Base-by-base conservation (phyloP, 352 stramenopile genomes). In the Pythium folliculosum region DNA sequence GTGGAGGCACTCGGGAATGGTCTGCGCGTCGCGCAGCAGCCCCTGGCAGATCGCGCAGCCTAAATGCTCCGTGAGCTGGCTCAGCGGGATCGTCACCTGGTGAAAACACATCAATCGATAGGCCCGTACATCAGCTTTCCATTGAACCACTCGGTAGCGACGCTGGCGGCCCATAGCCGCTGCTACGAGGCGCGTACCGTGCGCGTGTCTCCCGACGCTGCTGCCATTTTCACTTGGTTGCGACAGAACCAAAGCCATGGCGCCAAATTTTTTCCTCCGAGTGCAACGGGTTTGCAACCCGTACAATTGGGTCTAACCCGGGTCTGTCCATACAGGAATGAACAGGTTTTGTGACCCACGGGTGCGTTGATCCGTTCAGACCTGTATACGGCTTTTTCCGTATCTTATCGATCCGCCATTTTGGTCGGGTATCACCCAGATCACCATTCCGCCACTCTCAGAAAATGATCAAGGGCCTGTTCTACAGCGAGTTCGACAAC, bases 401-500 rank as follows among this genome's bases (percentile, higher is more conserved):
- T 69, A 62, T 61, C 17, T 48, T 56, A 57, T 5, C 5, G 30
- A 62, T 56, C 62, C 40, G 27, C 35, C 44, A 60, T 7, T 43
- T 10, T 35, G 12, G 17, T 52, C 45, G 23, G 12, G 5, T n/a
- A 43, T 43, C 14, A n/a, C 25, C 1, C 8, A 58, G 38, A 61
- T n/a, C n/a, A 61, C 13, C 10, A 19, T 21, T 7, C 10, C 38
- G 7, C 19, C 57, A 32, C 27, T 6, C 3, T 32, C 27, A 32
- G 27, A 54, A 21, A 12, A 93, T 93, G 86, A 82, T 95, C 67
- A 89, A 92, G 71, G 88, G 84, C 6, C 57, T 97, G 21, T 96
- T 97, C 76, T 97, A 97, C 73, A 92, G 84, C 74, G 90, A 97
- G 76, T 97, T 97, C 67, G 89, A 97, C 81, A 97, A 97, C 78